Evolutionary conservation across 1,284 basidiomycete species (phyloP), one percentile per base, ranked within the genome.

Genomic region (Chalciporus sp.): DNA sequence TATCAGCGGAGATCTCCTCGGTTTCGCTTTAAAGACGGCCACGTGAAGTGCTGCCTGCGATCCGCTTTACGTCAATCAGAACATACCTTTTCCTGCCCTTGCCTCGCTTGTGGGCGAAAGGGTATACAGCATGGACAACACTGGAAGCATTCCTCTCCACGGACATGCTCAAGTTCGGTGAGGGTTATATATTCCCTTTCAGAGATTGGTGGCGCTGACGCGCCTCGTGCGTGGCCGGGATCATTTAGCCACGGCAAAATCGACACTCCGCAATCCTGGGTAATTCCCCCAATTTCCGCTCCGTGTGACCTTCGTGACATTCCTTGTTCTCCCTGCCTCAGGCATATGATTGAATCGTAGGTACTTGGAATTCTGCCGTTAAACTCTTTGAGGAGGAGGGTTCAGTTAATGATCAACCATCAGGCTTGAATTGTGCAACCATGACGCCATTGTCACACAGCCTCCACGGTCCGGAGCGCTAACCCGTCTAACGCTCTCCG

Each of bases 51-150:
- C 63, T 55, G 50, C 42, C 52, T 57, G 55, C 59, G 55, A 61
- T 67, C 56, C 60, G 57, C 51, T 55, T 67, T 67, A 67, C 65
- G 65, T 67, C 68, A 67, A 58, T 49, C 27, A 5, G 42, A 55
- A 65, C 65, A 70, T 65, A 61, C 68, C 62, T 48, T 53, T 59
- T 49, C 68, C 68, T 70, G 68, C 66, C 66, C 58, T 56, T 52
- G 47, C 51, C 52, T 67, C 67, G 67, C 66, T 68, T 70, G 58
- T 66, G 65, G 66, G 64, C 57, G 59, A 65, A 65, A 60, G 62
- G 65, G 55, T 55, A 37, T 37, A 62, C 61, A 47, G 41, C 63
- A 57, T 37, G 47, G 37, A 33, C 37, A 9, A 37, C 43, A 51
- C 11, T 59, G 43, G 43, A 53, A 51, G 50, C 46, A 29, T 50